phyloP scores from a whole-genome alignment of 1,284 basidiomycete genomes.

The Cutaneotrichosporon cavernicola region DNA sequence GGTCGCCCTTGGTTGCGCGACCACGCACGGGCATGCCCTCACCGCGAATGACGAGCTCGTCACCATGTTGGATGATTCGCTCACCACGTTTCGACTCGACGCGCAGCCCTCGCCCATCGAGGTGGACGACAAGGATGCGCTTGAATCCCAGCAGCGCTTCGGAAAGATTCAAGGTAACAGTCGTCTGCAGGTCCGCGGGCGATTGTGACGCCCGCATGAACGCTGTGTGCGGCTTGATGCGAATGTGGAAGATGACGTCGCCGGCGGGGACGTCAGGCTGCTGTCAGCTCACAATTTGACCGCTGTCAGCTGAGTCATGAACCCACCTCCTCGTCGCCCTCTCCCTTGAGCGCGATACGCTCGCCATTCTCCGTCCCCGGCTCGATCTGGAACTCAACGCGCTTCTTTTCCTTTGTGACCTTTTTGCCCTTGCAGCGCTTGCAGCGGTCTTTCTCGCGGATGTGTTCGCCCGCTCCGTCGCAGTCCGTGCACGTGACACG shows the following conservation, averaged over 20 bases:
- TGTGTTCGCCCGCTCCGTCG: constrained; percentile 71
- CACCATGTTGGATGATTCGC: constrained; percentile 66
- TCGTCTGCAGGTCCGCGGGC: constrained; percentile 39
- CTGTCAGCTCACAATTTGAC: constrained; percentile 18
- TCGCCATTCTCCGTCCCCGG: constrained; percentile 84
- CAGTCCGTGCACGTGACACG: constrained; percentile 71
- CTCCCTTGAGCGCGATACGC: constrained; percentile 80
- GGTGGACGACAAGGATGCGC: constrained; percentile 78
- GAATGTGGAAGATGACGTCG: constrained; percentile 82
- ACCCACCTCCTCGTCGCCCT: constrained; percentile 82
- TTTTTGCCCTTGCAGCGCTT: constrained; percentile 92
- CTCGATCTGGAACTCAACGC: constrained; percentile 80
- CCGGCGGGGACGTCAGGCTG: constrained; percentile 79
- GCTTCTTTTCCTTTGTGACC: constrained; percentile 80
- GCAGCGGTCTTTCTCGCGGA: constrained; percentile 92
- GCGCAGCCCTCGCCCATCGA: constrained; percentile 82
- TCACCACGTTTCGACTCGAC: constrained; percentile 70
- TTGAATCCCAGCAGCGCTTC: constrained; percentile 88
- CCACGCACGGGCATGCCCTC: constrained; percentile 85
- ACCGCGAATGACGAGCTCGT: constrained; percentile 69
- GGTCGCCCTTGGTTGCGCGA: constrained; percentile 67
- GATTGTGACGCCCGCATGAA: constrained; percentile 56
- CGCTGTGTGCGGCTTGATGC: constrained; percentile 65
- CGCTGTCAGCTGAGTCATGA: neutral
- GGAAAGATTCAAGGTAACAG: constrained; percentile 70